phyloP scores from a whole-genome alignment of 2,329 filamentous ascomycete species.

The Coniochaeta pulveracea region DNA sequence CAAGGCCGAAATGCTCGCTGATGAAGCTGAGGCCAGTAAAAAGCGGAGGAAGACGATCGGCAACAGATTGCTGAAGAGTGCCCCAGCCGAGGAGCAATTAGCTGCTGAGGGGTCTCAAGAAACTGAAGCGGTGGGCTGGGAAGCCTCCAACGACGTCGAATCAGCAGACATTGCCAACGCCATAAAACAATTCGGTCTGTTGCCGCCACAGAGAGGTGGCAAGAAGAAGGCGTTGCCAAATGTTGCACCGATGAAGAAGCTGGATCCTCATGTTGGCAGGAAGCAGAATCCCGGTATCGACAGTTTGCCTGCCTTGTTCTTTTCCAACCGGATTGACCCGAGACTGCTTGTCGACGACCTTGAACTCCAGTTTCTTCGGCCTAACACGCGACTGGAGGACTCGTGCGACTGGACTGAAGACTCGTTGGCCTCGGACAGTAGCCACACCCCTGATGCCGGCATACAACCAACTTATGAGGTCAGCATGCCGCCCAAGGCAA shows the following conservation, averaged over 20 bases:
- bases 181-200: constrained; percentile 13
- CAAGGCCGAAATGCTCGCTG: neutral
- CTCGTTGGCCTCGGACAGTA: too few relatives aligned
- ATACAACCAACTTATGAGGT: too few relatives aligned
- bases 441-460: too few relatives aligned
- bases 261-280: constrained; percentile 11
- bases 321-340: constrained; percentile 5
- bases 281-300: constrained; percentile 13
- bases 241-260: constrained; percentile 8
- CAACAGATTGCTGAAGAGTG: too few relatives aligned
- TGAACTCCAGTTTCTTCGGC: constrained; percentile 25
- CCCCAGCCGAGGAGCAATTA: too few relatives aligned
- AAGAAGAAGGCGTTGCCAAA: constrained; percentile 4
- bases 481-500: too few relatives aligned
- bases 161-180: constrained; percentile 10
- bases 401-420: too few relatives aligned
- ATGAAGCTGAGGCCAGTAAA: too few relatives aligned
- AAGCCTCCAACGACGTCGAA: too few relatives aligned
- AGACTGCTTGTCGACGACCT: constrained; percentile 5
- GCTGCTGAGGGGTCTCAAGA: too few relatives aligned
- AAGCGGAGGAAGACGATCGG: too few relatives aligned
- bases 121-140: too few relatives aligned
- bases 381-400: constrained; percentile 25
- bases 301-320: constrained; percentile 16
- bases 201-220: constrained; percentile 10